A percentile compares a stretch with the other conserved stretches of the same genome.
phyloP scores from a whole-genome alignment of 208 protist species.

The Lotmaria passim region DNA sequence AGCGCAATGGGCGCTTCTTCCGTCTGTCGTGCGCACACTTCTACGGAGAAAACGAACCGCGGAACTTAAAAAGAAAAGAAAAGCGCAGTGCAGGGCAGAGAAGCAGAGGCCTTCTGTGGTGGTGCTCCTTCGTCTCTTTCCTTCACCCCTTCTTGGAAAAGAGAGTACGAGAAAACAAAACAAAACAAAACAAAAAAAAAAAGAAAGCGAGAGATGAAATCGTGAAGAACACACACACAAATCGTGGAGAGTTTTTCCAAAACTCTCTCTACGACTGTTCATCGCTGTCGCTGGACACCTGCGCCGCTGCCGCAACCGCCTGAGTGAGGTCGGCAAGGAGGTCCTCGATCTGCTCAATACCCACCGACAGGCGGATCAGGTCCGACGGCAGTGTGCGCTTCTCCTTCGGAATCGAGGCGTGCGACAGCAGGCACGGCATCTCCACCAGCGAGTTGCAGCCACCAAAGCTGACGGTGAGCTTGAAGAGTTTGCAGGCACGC shows the following conservation, averaged over 20 bases:
- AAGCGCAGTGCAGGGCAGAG: too few relatives aligned
- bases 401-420: constrained; percentile 93
- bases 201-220: not conserved
- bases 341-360: constrained; percentile 94
- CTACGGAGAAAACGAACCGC: too few relatives aligned
- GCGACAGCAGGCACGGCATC: constrained; percentile 94
- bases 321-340: constrained; percentile 87
- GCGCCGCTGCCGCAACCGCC: constrained; percentile 71
- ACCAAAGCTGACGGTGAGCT: constrained; percentile 94
- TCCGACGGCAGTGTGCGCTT: constrained; percentile 85
- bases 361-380: constrained; percentile 93
- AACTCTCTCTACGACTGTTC: constrained; percentile 19
- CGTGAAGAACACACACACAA: too few relatives aligned
- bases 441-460: constrained; percentile 94
- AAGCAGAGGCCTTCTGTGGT: too few relatives aligned
- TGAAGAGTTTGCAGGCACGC: constrained; percentile 85
- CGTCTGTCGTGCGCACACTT: too few relatives aligned
- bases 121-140: too few relatives aligned
- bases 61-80: too few relatives aligned
- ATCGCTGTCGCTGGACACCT: constrained; percentile 23
- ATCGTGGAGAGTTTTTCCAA: not conserved
- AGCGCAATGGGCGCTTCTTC: too few relatives aligned
- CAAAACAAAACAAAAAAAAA: not conserved
- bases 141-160: too few relatives aligned
- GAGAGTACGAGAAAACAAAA: not conserved